Evolutionary conservation across 345 rosid genomes (phyloP).

Genomic region (Aurinia saxatilis): DNA sequence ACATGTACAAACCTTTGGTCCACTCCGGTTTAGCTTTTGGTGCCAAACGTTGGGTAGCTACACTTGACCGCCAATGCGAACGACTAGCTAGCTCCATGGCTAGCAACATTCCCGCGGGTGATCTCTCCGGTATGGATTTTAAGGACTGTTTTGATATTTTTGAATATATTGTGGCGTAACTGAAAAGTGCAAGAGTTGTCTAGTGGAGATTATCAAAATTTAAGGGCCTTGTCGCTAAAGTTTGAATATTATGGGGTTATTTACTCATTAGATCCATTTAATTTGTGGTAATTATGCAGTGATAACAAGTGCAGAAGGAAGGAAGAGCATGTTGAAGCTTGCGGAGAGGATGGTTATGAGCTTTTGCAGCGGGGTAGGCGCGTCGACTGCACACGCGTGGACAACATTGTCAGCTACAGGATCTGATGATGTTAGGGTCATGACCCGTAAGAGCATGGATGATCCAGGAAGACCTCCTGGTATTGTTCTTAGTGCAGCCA

Average conservation of each 20-base stretch:
- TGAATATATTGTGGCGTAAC: not conserved
- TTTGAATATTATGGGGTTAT: not conserved
- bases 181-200: too few relatives aligned
- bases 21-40: conserved; percentile 76
- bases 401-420: conserved; percentile 78
- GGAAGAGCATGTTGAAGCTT: conserved; percentile 89
- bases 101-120: conserved; percentile 74
- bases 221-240: not conserved
- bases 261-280: not conserved
- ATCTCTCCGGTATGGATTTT: conserved; percentile 43
- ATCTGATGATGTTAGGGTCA: conserved; percentile 83
- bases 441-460: conserved; percentile 95
- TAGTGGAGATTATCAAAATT: too few relatives aligned
- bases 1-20: conserved; percentile 54
- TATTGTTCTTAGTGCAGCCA: conserved; percentile 93
- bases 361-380: conserved; percentile 87
- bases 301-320: conserved; percentile 76
- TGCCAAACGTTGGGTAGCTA: conserved; percentile 90
- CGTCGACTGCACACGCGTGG: conserved; percentile 94
- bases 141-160: not conserved
- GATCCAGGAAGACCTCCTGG: conserved; percentile 99
- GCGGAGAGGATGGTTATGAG: conserved; percentile 96
- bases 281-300: conserved; percentile 29
- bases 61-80: conserved; percentile 83
- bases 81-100: conserved; percentile 94